Conservation (phyloP, 2,329 filamentous ascomycete genomes). For the Pseudofabraea citricarpa region DNA sequence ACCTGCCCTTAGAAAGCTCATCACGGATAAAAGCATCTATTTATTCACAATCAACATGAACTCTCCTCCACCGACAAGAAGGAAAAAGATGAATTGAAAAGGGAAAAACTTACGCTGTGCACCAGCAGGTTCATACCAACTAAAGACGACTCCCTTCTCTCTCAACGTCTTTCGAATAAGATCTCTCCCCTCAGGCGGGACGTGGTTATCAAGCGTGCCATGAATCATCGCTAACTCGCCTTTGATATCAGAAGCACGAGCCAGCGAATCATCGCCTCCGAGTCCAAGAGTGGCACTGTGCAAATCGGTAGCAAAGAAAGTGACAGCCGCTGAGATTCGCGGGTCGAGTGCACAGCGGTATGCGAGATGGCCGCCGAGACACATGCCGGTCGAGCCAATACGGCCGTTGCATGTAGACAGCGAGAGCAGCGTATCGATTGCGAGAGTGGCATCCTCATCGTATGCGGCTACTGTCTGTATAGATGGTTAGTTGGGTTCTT, state of each 20-base stretch:
- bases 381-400: conserved; percentile 83
- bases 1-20: conserved; percentile 88
- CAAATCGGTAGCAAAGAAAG: conserved; percentile 92
- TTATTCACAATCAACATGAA: background rate
- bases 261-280: conserved; percentile 39
- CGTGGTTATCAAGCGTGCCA: conserved; percentile 85
- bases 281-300: conserved; percentile 74
- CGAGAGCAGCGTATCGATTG: conserved; percentile 65
- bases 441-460: conserved; percentile 69
- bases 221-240: conserved; percentile 87
- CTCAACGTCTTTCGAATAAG: conserved; percentile 78
- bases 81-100: too few species aligned
- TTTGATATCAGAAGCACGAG: conserved; percentile 60
- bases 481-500: background rate
- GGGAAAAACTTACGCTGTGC: conserved; percentile 63
- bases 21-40: conserved; percentile 85
- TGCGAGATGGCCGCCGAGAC: conserved; percentile 83
- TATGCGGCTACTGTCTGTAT: conserved; percentile 73
- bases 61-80: too few species aligned
- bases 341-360: conserved; percentile 69
- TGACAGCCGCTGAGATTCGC: conserved; percentile 70
- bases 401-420: conserved; percentile 76
- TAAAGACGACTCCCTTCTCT: conserved; percentile 68
- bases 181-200: conserved; percentile 76
- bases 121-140: conserved; percentile 87